Conservation (phyloP, 805 yeast species). For the Pichia occidentalis region DNA sequence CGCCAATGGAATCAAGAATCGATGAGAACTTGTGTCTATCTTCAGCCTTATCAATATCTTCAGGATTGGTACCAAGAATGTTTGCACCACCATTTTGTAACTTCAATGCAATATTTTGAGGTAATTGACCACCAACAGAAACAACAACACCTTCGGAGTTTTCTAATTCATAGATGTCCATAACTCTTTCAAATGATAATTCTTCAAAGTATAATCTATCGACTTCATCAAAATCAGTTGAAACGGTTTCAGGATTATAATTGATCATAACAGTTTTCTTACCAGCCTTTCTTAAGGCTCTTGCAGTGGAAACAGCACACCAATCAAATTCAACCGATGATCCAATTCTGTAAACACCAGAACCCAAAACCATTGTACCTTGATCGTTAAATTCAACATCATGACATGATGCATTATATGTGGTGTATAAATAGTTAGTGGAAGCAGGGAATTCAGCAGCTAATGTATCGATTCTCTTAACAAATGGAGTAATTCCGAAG, state of each 20-base stretch:
- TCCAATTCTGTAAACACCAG: constrained; percentile 99
- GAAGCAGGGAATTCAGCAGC: constrained; percentile 99
- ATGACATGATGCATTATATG: constrained; percentile 83
- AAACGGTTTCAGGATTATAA: constrained; percentile 97
- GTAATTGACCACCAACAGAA: constrained; percentile 96
- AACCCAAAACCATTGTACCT: constrained; percentile 92
- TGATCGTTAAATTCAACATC: constrained; percentile 83
- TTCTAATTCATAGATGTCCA: constrained; percentile 96
- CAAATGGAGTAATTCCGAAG: constrained; percentile 81
- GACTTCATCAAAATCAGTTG: constrained; percentile 97
- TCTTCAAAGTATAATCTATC: constrained; percentile 96
- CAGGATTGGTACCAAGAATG: constrained; percentile 90
- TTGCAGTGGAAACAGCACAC: constrained; percentile 98
- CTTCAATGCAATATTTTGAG: constrained; percentile 90
- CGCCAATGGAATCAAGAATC: constrained; percentile 83
- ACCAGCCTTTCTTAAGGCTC: constrained; percentile 83
- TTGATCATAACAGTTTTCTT: constrained; percentile 92
- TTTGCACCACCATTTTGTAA: constrained; percentile 79
- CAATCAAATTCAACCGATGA: constrained; percentile 98
- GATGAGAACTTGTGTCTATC: constrained; percentile 97
- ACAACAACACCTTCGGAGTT: constrained; percentile 85
- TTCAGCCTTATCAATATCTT: constrained; percentile 94
- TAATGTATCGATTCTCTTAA: constrained; percentile 91
- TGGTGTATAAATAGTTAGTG: constrained; percentile 92
- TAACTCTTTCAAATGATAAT: constrained; percentile 87